Base-by-base conservation (phyloP, 495 filamentous ascomycete genomes). In the Pyronema domesticum region DNA sequence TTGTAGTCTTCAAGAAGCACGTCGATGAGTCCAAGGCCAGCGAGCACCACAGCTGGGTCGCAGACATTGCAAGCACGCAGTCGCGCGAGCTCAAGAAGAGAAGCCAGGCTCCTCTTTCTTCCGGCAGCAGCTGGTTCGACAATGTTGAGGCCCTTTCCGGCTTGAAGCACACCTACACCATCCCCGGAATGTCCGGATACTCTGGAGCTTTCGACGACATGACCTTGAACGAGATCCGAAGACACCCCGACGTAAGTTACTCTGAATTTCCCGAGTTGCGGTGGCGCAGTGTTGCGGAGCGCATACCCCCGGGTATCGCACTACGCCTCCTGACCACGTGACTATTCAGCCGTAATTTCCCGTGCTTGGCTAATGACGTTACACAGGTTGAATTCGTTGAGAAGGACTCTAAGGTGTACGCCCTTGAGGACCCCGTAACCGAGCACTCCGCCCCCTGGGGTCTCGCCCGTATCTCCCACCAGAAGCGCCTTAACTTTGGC, bases 391-490 rank as follows among this genome's bases (percentile, higher is more conserved):
- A 89, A 51, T 94, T 88, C 70, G 84, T 99, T 59, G 93, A 99
- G 77, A 83, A 79, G 63, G 89, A 99, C 70, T 87, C 84, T 13
- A 76, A 85, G 58, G 89, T 99, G 59, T 85, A 87, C 69, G 83
- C 85, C 51, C 77, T 88, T 73, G 69, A 69, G 37, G 65, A 72
- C 6, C 59, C 69, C 59, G 73, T 76, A 68, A 71, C 73, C 36
- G 87, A 99, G 78, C 91, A 86, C 73, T 83, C 85, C 68, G 86
- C 93, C 40, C 93, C 93, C 13, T 99, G 93, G 93, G 93, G 93
- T 72, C 73, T 99, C 54, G 93, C 93, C 48, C 84, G 93, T 78
- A 85, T 99, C 71, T 99, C 93, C 17, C 89, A 96, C 72, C 84
- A 94, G 53, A 76, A 93, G 57, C 71, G 74, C 61, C 78, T 99